Evolutionary conservation across 768 basidiomycete species (phyloP).

Genomic region (Hericium rajendrae): DNA sequence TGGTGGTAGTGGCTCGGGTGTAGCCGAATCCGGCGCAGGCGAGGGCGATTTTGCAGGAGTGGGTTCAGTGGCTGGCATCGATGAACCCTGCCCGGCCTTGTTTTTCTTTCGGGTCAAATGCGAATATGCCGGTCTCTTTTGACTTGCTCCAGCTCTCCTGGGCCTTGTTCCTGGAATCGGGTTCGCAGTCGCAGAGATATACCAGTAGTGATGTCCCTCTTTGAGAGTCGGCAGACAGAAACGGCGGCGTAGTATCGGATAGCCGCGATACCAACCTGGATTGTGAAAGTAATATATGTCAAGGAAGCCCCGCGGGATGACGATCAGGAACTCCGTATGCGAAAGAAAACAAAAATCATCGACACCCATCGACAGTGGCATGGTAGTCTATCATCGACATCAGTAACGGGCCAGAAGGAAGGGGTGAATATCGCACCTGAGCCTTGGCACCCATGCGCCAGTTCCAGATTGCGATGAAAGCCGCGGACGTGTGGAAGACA

Average conservation of each 20-base stretch:
- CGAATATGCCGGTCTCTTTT: too few species aligned
- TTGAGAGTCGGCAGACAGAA: slow-evolving; percentile 1
- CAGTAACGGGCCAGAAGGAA: not conserved
- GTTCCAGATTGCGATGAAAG: slow-evolving; percentile 4
- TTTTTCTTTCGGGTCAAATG: too few species aligned
- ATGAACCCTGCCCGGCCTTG: not conserved
- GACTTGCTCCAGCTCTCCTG: not conserved
- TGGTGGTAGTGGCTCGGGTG: too few species aligned
- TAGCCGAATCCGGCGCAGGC: too few species aligned
- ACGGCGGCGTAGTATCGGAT: not conserved
- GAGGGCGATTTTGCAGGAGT: not conserved
- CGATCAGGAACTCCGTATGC: slow-evolving; percentile 35
- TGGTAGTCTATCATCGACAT: slow-evolving; percentile 25
- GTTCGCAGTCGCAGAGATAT: slow-evolving; percentile 45
- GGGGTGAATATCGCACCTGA: slow-evolving; percentile 27
- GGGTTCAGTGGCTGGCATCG: not conserved
- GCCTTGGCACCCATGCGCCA: not conserved
- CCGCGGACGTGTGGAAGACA: not conserved
- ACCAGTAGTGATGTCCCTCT: slow-evolving; percentile 29
- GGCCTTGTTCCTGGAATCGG: slow-evolving; percentile 28
- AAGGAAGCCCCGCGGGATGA: slow-evolving; percentile 35
- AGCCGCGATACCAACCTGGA: not conserved
- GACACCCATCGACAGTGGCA: slow-evolving; percentile 34
- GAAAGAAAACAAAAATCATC: slow-evolving; percentile 47
- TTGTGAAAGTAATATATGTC: slow-evolving; percentile 36